Evolutionary conservation across 1,284 basidiomycete genomes (phyloP).

Genomic region (Ceratobasidium sp.): DNA sequence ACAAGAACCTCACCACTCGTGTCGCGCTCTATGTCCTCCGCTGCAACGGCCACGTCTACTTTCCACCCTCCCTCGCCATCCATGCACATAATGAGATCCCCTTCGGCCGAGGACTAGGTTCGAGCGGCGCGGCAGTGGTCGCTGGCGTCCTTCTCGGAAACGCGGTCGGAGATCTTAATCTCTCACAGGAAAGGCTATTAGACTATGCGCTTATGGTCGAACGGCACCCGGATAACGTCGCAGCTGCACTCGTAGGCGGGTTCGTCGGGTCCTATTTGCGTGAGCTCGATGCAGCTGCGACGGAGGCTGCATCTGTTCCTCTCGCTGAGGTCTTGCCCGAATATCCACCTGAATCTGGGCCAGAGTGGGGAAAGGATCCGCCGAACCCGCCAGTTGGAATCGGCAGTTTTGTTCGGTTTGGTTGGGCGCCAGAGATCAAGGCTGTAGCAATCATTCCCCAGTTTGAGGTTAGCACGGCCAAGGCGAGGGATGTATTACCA

Average conservation of each 20-base stretch:
- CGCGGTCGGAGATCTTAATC: constrained; percentile 77
- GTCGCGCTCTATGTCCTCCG: constrained; percentile 97
- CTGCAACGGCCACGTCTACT: constrained; percentile 77
- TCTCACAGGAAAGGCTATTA: constrained; percentile 79
- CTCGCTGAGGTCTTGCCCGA: constrained; percentile 97
- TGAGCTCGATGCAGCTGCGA: constrained; percentile 83
- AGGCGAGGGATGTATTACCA: constrained; percentile 90
- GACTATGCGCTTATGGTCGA: constrained; percentile 99
- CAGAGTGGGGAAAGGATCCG: constrained; percentile 89
- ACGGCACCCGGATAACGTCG: constrained; percentile 98
- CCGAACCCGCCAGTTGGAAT: constrained; percentile 90
- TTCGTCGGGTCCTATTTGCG: constrained; percentile 98
- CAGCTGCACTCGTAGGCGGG: constrained; percentile 95
- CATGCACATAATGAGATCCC: constrained; percentile 94
- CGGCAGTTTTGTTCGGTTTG: constrained; percentile 93
- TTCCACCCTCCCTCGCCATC: constrained; percentile 79
- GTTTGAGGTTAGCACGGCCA: constrained; percentile 97
- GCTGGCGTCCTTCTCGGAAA: constrained; percentile 94
- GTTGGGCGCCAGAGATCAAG: constrained; percentile 88
- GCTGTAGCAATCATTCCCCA: constrained; percentile 95
- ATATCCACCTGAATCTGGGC: constrained; percentile 92
- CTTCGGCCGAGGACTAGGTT: constrained; percentile 96
- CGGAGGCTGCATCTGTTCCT: constrained; percentile 86
- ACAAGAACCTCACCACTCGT: constrained; percentile 98
- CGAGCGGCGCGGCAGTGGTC: constrained; percentile 97